Evolutionary conservation across 2,329 filamentous ascomycete genomes (phyloP).

Genomic region (Trichophyton benhamiae): DNA sequence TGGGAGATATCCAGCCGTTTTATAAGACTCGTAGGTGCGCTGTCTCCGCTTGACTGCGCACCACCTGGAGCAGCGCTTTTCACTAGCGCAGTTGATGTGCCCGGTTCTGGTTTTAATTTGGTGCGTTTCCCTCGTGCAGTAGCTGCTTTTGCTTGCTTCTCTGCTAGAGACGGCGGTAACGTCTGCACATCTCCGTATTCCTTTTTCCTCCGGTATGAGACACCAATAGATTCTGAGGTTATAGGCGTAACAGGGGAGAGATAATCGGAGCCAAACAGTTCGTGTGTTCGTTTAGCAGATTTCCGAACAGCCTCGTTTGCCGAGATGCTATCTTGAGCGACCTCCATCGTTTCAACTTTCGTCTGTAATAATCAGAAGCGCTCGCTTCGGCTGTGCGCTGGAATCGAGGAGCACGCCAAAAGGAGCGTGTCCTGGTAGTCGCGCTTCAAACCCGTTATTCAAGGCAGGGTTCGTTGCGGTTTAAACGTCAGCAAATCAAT

Average conservation of each 20-base stretch:
- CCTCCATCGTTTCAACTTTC: constrained; percentile 7
- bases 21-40: constrained; percentile 49
- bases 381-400: not conserved
- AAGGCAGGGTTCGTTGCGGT: not conserved
- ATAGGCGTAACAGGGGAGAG: constrained; percentile 32
- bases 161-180: constrained; percentile 63
- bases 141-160: constrained; percentile 60
- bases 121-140: constrained; percentile 52
- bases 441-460: not conserved
- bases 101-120: constrained; percentile 44
- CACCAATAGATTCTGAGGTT: constrained; percentile 30
- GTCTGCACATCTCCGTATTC: constrained; percentile 72
- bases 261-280: constrained; percentile 38
- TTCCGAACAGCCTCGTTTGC: constrained; percentile 28
- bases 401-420: not conserved
- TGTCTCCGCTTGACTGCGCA: constrained; percentile 24
- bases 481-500: not conserved
- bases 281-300: constrained; percentile 35
- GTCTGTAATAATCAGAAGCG: not conserved
- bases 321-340: constrained; percentile 6
- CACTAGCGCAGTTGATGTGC: constrained; percentile 46
- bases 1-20: constrained; percentile 49
- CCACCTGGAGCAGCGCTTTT: constrained; percentile 24
- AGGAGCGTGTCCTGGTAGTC: not conserved
- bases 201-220: constrained; percentile 35